Conservation (phyloP, 2,329 filamentous ascomycete genomes). For the Hortaea werneckii region DNA sequence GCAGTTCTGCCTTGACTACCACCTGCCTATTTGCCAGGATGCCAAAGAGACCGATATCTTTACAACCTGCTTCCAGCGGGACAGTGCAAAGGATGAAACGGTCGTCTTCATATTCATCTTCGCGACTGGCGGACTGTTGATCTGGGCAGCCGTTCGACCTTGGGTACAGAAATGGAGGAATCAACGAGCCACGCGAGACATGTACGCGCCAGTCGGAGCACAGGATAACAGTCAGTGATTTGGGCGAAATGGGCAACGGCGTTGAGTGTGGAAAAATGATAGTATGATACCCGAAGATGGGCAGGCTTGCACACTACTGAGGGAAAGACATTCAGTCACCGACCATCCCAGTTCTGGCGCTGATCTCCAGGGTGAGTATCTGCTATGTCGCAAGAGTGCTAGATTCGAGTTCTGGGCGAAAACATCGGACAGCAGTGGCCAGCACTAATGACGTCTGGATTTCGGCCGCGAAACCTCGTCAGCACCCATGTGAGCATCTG, state of each 20-base stretch:
- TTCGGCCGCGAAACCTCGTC: too few relatives aligned
- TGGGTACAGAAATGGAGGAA: conserved; percentile 48
- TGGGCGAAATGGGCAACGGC: too few relatives aligned
- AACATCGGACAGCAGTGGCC: too few relatives aligned
- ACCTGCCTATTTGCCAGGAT: conserved; percentile 51
- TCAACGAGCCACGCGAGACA: conserved; percentile 25
- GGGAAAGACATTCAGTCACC: too few relatives aligned
- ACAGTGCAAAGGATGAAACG: conserved; percentile 56
- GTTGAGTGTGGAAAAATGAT: neutral
- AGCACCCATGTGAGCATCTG: too few relatives aligned
- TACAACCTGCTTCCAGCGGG: conserved; percentile 58
- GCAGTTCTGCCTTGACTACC: conserved; percentile 54
- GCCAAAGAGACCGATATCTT: conserved; percentile 56
- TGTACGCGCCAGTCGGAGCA: conserved; percentile 8
- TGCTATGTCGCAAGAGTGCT: too few relatives aligned
- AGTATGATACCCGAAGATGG: neutral
- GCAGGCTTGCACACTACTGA: too few relatives aligned
- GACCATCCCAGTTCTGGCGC: too few relatives aligned
- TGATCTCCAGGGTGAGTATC: too few relatives aligned
- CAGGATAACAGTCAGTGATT: neutral
- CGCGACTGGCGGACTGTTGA: conserved; percentile 49
- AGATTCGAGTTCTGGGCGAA: too few relatives aligned
- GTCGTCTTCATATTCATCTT: conserved; percentile 58
- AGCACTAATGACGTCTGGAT: too few relatives aligned
- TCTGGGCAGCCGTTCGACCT: conserved; percentile 50